phyloP scores from a whole-genome alignment of 371 early-diverging fungal genomes.

The Mortierella sp. region DNA sequence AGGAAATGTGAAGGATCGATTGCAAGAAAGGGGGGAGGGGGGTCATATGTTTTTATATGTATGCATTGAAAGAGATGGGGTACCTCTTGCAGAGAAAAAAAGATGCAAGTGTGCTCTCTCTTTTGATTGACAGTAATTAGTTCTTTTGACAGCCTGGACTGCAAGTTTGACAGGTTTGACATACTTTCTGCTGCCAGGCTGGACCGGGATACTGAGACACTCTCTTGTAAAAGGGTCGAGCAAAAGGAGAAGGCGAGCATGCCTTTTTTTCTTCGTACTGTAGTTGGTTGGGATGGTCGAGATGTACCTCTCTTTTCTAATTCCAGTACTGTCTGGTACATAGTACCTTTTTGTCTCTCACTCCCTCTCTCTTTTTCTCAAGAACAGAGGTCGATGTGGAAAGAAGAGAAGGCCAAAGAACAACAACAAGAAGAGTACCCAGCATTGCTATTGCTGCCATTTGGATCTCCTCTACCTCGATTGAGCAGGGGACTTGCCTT shows the following conservation, averaged over 20 bases:
- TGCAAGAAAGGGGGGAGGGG: not conserved
- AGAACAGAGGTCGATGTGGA: not conserved
- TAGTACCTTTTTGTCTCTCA: not conserved
- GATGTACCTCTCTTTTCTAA: too few species aligned
- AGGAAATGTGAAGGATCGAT: not conserved
- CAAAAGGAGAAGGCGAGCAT: not conserved
- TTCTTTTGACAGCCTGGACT: not conserved
- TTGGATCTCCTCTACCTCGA: not conserved
- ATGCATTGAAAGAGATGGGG: not conserved
- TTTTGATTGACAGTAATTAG: not conserved
- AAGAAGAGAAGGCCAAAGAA: not conserved
- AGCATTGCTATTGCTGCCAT: not conserved
- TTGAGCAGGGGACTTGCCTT: not conserved
- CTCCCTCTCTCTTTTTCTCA: not conserved
- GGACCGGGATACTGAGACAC: too few species aligned
- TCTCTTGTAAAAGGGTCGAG: not conserved
- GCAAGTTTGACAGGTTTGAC: conserved; percentile 4
- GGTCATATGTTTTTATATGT: not conserved
- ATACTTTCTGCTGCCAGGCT: not conserved
- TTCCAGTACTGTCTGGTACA: not conserved
- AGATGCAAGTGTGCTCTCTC: not conserved
- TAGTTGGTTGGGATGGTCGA: too few species aligned
- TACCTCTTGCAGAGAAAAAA: not conserved
- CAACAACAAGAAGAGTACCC: not conserved
- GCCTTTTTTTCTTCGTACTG: not conserved